Base-by-base conservation (phyloP, 176 grass and related monocot genomes). In the Chrysopogon serrulatus region DNA sequence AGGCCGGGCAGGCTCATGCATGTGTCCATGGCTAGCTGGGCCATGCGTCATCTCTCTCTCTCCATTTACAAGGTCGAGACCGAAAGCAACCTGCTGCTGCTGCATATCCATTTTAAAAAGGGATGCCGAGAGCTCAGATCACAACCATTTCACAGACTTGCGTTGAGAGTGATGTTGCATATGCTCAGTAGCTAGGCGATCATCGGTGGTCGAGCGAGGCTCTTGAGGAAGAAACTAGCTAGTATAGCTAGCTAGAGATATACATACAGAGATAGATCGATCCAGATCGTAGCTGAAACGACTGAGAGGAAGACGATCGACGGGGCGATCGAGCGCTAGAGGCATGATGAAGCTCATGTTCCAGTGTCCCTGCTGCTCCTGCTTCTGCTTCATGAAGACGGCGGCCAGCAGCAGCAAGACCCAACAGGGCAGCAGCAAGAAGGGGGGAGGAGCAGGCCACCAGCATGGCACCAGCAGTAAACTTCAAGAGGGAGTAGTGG, bases 311-410 rank as follows among this genome's bases (percentile, higher is more conserved):
- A 47, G 83, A 65, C 33, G 68, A 27, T 24, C 35, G 14, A 41
- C 33, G 1, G 1, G 8, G 28, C 42, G 10, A 42, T 16, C 30
- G 23, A 34, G 27, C 53, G 64, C 32, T 21, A 10, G 49, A 37
- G 24, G 82, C 59, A 62, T 28, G 60, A 94, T 94, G 92, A 94
- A 91, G 84, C 78, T 91, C 77, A 71, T 94, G 86, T 91, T 94
- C 81, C 92, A 82, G 30, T 87, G 65, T 67, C 92, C 86, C 27
- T 94, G 92, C 80, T 94, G 92, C 83, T 89, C 86, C 21, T 94
- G 89, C 86, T 94, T 94, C 92, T 94, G 92, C 89, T 91, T 94
- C 84, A 34, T 89, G 41, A 94, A 57, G 89, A 35, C 26, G 60
- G 15, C 60, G 7, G 36, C 5, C 36, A 40, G 78, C 76, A 85